phyloP scores from a whole-genome alignment of 2,329 filamentous ascomycete genomes.

The Penicillium nordicum region DNA sequence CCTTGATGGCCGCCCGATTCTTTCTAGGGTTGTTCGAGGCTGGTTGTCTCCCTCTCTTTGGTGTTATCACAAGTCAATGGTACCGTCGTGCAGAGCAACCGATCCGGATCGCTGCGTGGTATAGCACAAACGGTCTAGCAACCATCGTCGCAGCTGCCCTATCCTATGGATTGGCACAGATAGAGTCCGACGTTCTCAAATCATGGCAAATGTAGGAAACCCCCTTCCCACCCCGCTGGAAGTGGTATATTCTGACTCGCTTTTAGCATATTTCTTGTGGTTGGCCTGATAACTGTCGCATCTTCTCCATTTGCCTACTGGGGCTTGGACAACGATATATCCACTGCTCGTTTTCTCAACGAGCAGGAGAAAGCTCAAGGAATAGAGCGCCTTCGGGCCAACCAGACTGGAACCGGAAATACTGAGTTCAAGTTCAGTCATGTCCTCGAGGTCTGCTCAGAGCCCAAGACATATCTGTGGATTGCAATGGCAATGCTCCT shows the following conservation, averaged over 20 bases:
- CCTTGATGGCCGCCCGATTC: constrained; percentile 49
- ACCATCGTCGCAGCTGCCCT: constrained; percentile 56
- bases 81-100: constrained; percentile 58
- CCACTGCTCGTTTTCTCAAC: constrained; percentile 49
- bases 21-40: constrained; percentile 54
- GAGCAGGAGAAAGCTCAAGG: constrained; percentile 47
- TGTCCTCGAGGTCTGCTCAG: constrained; percentile 41
- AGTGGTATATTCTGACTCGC: neutral
- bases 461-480: constrained; percentile 57
- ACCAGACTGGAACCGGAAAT: constrained; percentile 48
- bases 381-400: constrained; percentile 50
- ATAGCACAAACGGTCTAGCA: constrained; percentile 58
- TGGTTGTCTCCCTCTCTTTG: constrained; percentile 48
- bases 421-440: constrained; percentile 48
- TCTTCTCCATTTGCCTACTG: constrained; percentile 59
- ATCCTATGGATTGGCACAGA: constrained; percentile 57
- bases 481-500: constrained; percentile 59
- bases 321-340: constrained; percentile 57
- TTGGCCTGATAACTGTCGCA: constrained; percentile 58
- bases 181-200: constrained; percentile 43
- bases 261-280: constrained; percentile 57
- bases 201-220: constrained; percentile 50
- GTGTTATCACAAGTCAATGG: constrained; percentile 47
- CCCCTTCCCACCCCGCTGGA: neutral
- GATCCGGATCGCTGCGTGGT: constrained; percentile 63